These are phyloP conservation scores for Tetratostichococcus sp. DNA, from an alignment of 139 green algal species.

Conservation along the genomic window DNA sequence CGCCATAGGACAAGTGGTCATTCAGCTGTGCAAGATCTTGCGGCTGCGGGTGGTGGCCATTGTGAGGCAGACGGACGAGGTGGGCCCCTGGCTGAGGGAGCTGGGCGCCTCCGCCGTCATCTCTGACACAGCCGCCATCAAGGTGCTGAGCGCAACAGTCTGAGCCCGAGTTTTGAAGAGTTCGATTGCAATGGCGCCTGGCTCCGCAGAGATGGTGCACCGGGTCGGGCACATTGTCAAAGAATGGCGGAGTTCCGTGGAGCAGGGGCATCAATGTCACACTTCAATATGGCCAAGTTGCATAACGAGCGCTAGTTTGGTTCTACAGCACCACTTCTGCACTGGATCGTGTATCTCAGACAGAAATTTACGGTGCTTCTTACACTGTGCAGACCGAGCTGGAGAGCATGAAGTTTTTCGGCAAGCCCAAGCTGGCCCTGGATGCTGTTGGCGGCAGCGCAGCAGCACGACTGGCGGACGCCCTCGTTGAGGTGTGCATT, in stretches of 20 bases:
- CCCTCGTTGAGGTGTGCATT: conserved; percentile 49
- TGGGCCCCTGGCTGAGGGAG: conserved; percentile 38
- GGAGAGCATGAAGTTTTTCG: conserved; percentile 73
- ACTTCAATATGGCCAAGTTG: too few relatives aligned
- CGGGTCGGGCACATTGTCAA: too few relatives aligned
- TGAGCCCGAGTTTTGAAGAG: too few relatives aligned
- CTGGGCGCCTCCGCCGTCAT: conserved; percentile 74
- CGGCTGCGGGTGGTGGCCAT: conserved; percentile 58
- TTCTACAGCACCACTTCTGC: too few relatives aligned
- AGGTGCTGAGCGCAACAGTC: conserved; percentile 13
- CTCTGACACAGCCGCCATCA: conserved; percentile 57
- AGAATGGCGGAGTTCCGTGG: too few relatives aligned
- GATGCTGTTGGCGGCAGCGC: conserved; percentile 76
- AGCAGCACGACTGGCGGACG: conserved; percentile 52
- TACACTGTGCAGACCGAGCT: conserved; percentile 44
- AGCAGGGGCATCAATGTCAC: too few relatives aligned
- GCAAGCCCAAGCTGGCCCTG: conserved; percentile 74
- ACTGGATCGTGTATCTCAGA: too few relatives aligned
- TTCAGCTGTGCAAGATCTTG: conserved; percentile 81
- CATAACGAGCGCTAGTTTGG: too few relatives aligned
- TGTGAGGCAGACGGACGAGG: conserved; percentile 21
- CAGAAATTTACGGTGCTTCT: conserved; percentile 2
- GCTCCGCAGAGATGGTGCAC: too few relatives aligned
- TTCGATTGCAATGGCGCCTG: too few relatives aligned
- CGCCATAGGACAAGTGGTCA: conserved; percentile 71